Conservation (phyloP, 257 asterid species). For the Lycium ferocissimum region DNA sequence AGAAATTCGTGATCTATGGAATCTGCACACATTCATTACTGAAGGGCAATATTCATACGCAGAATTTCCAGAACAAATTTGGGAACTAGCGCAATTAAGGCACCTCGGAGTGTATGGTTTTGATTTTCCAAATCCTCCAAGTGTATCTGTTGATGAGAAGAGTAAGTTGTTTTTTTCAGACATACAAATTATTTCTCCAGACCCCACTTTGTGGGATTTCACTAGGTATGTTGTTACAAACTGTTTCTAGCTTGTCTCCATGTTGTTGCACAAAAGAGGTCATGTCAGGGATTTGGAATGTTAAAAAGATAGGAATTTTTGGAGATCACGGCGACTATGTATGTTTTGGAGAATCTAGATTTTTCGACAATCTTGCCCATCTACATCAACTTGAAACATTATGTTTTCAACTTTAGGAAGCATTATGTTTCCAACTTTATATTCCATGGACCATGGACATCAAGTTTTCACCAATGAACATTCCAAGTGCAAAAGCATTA, state of each 20-base stretch:
- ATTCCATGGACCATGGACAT: not conserved
- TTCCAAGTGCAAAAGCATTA: slow-evolving; percentile 33
- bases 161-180: not conserved
- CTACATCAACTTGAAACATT: slow-evolving; percentile 1
- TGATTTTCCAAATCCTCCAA: not conserved
- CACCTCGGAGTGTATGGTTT: not conserved
- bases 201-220: too few species aligned
- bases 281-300: not conserved
- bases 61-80: not conserved
- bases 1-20: not conserved
- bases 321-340: not conserved
- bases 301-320: not conserved
- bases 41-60: not conserved
- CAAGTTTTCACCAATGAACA: too few species aligned
- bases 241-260: not conserved
- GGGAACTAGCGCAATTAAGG: slow-evolving; percentile 2
- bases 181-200: too few species aligned
- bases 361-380: not conserved
- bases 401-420: not conserved
- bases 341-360: not conserved
- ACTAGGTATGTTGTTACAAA: too few species aligned
- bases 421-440: too few species aligned
- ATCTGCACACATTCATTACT: not conserved
- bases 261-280: not conserved
- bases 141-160: not conserved